Evolutionary conservation across 805 yeast genomes (phyloP), one percentile per base, ranked within the genome.

Genomic region (Saccharomycopsis fibuligera): DNA sequence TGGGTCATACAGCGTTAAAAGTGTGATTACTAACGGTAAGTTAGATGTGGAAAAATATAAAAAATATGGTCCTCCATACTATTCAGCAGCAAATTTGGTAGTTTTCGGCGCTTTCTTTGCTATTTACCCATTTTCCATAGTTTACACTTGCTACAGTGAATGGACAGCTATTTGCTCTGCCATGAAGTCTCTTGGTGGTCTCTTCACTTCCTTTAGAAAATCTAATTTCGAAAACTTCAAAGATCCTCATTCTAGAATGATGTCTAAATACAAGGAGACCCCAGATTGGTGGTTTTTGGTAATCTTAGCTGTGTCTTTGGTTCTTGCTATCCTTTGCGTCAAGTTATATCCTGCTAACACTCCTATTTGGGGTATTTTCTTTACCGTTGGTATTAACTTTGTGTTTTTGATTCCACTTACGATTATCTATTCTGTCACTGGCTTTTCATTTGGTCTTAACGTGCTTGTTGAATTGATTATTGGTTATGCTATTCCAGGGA

Each of bases 61-160:
- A 48, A 51, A 61, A n/a, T 74, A 78, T 53, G 83, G 86, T 1
- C 82, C 85, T 6, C 87, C 88, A 6, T 81, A 73, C 61, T 79
- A 78, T 58, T 60, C 78, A 25, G 86, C 87, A 4, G 85, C 80
- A 1, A 76, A 76, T 58, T 62, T 80, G 51, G 76, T 81, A 8
- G 61, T 70, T 19, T 80, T 79, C 57, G 84, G 85, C 17, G 74
- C 79, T 0, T 72, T 68, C 57, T 78, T 78, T 60, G 74, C 75
- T 35, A 60, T 75, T 42, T 77, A 78, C 56, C 82, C 86, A 3
- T 73, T 79, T 55, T 69, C 77, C 19, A 70, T 80, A 19, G 59
- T 73, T 0, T 76, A 76, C 58, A 72, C 77, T 22, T 56, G 72
- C 41, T 58, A 66, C 35, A 70, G 70, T 35, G 79, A 78, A 51